Conservation (phyloP, 2,329 filamentous ascomycete genomes). For the Hypoxylon sp. region DNA sequence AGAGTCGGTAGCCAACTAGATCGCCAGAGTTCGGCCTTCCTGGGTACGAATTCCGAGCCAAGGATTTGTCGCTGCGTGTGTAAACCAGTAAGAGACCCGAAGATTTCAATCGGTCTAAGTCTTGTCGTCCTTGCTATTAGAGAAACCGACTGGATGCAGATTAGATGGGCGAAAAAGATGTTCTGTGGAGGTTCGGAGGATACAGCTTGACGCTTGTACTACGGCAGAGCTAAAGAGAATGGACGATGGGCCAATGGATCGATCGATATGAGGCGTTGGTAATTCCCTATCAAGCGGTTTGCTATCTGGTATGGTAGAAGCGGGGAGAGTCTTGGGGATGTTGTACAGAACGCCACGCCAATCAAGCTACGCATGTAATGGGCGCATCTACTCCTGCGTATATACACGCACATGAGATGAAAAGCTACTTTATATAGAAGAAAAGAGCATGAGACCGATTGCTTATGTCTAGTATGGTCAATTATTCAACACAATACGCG, state of each 20-base stretch:
- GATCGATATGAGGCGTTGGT: slow-evolving; percentile 10
- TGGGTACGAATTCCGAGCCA: slow-evolving; percentile 36
- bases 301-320: slow-evolving; percentile 7
- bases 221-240: slow-evolving; percentile 10
- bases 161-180: slow-evolving; percentile 45
- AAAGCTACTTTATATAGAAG: slow-evolving; percentile 4
- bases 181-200: slow-evolving; percentile 31
- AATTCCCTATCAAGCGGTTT: slow-evolving; percentile 14
- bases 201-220: slow-evolving; percentile 8
- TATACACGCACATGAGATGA: neutral
- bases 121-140: slow-evolving; percentile 48
- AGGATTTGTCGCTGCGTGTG: slow-evolving; percentile 51
- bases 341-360: slow-evolving; percentile 19
- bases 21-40: slow-evolving; percentile 47
- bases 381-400: slow-evolving; percentile 8
- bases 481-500: slow-evolving; percentile 7
- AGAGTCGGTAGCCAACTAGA: slow-evolving; percentile 47
- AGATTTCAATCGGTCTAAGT: slow-evolving; percentile 45
- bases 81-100: slow-evolving; percentile 46
- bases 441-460: neutral
- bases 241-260: slow-evolving; percentile 13
- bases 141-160: slow-evolving; percentile 46
- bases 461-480: neutral
- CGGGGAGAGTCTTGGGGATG: slow-evolving; percentile 11
- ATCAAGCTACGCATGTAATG: slow-evolving; percentile 18